These are phyloP conservation scores for Neurospora crassa DNA, from an alignment of 2,329 filamentous ascomycete genomes.

Conservation along the genomic window DNA sequence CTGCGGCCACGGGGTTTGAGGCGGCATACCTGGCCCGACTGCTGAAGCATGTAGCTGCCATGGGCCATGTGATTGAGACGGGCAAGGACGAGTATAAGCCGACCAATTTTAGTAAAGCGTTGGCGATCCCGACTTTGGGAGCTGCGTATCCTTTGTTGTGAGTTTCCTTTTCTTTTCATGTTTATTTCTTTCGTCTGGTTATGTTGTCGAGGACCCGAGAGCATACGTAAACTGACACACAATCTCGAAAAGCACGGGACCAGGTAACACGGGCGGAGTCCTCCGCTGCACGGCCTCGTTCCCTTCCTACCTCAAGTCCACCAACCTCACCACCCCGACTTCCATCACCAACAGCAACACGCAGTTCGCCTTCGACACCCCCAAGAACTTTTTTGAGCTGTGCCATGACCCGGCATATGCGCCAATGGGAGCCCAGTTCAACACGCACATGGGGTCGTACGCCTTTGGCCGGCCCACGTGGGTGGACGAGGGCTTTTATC, in stretches of 20 bases:
- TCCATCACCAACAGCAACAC: conserved; percentile 22
- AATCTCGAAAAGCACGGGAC: neutral
- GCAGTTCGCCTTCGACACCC: conserved; percentile 25
- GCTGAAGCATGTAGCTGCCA: conserved; percentile 28
- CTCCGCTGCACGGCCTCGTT: conserved; percentile 9
- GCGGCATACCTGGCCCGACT: conserved; percentile 18
- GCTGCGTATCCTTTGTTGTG: conserved; percentile 23
- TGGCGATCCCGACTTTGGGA: conserved; percentile 25
- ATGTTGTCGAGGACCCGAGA: too few relatives aligned
- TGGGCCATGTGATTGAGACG: conserved; percentile 30
- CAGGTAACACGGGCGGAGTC: neutral
- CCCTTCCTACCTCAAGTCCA: conserved; percentile 22
- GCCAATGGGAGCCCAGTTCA: conserved; percentile 25
- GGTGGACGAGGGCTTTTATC: conserved; percentile 22
- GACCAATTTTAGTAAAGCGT: conserved; percentile 28
- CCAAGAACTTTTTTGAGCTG: conserved; percentile 26
- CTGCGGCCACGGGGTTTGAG: conserved; percentile 7
- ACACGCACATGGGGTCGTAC: conserved; percentile 28
- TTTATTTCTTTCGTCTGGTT: neutral
- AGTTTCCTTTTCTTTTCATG: neutral
- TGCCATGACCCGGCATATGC: conserved; percentile 16
- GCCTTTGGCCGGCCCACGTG: conserved; percentile 21
- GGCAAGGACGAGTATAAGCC: conserved; percentile 26
- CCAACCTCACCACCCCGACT: conserved; percentile 16
- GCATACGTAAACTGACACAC: too few relatives aligned